Percentiles rank a stretch among this genome's conserved stretches.
phyloP scores from a whole-genome alignment of 2,329 filamentous ascomycete species.

The Graphilbum fragrans region DNA sequence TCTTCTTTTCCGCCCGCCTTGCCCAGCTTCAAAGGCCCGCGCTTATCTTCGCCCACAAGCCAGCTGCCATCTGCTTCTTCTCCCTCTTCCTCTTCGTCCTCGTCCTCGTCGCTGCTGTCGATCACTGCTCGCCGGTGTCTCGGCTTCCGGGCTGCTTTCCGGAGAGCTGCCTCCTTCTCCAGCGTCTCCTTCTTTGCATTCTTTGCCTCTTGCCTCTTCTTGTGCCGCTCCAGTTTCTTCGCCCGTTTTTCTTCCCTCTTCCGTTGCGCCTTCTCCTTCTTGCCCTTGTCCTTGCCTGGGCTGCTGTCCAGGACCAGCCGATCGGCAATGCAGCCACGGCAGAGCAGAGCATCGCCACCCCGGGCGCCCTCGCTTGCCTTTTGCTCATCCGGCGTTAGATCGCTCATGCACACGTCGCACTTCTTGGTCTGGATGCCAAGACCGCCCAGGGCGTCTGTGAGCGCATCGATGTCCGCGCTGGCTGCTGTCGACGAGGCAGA shows the following conservation, averaged over 20 bases:
- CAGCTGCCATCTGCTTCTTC: constrained; percentile 62
- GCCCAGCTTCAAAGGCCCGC: constrained; percentile 47
- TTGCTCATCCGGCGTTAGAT: constrained; percentile 44
- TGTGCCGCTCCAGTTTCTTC: constrained; percentile 24
- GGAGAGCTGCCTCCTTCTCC: constrained; percentile 14
- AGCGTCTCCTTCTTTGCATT: constrained; percentile 22
- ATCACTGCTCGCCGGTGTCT: constrained; percentile 44
- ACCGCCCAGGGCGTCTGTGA: constrained; percentile 77
- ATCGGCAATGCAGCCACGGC: constrained; percentile 64
- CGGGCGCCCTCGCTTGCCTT: constrained; percentile 20
- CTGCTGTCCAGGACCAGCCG: constrained; percentile 50
- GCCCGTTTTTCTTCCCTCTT: constrained; percentile 20
- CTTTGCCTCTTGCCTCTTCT: constrained; percentile 20
- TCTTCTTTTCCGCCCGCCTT: constrained; percentile 73
- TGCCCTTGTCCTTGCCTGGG: constrained; percentile 17
- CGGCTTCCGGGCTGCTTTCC: constrained; percentile 17
- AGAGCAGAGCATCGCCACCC: constrained; percentile 34
- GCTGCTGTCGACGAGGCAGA: constrained; percentile 37
- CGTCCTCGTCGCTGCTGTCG: constrained; percentile 49
- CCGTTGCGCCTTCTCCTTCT: too few species aligned
- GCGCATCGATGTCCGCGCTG: constrained; percentile 60
- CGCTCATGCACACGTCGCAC: constrained; percentile 72
- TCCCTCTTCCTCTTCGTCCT: constrained; percentile 34
- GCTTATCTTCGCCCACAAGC: constrained; percentile 62
- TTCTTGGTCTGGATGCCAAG: constrained; percentile 66